These are phyloP conservation scores for Phytopythium aichiense DNA, from an alignment of 352 stramenopile genomes.

Conservation along the genomic window DNA sequence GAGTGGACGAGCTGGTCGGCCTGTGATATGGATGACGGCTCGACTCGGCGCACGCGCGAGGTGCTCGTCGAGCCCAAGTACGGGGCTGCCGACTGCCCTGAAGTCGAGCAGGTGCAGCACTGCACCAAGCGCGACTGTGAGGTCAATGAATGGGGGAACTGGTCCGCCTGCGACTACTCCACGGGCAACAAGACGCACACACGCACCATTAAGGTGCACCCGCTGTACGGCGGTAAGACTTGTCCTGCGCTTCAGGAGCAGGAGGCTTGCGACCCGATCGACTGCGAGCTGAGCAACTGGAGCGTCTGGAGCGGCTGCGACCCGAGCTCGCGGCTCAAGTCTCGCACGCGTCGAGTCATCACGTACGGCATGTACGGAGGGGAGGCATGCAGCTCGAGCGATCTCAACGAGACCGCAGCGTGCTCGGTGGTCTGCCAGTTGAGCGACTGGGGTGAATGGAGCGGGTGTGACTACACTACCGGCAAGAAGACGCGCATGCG, in stretches of 20 bases:
- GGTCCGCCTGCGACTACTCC: constrained; percentile 37
- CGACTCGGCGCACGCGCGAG: constrained; percentile 21
- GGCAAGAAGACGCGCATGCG: constrained; percentile 35
- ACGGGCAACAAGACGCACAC: constrained; percentile 40
- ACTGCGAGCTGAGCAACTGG: constrained; percentile 45
- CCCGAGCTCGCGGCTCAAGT: constrained; percentile 22
- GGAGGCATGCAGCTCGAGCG: constrained; percentile 13
- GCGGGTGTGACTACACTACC: constrained; percentile 36
- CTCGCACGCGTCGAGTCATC: constrained; percentile 17
- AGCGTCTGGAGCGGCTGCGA: constrained; percentile 46
- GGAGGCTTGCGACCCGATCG: constrained; percentile 15
- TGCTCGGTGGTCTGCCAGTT: constrained; percentile 52
- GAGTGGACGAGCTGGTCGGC: constrained; percentile 25
- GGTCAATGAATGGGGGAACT: constrained; percentile 39
- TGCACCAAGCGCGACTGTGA: constrained; percentile 41
- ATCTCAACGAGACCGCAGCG: constrained; percentile 13
- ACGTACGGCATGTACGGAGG: constrained; percentile 33
- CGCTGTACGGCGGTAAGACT: constrained; percentile 22
- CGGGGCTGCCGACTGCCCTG: constrained; percentile 17
- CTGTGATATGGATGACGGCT: constrained; percentile 27
- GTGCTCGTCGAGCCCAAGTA: constrained; percentile 22
- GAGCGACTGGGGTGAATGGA: constrained; percentile 42
- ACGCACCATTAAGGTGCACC: constrained; percentile 31
- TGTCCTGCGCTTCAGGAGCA: constrained; percentile 22
- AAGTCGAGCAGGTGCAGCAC: constrained; percentile 15